A percentile compares a stretch with the other conserved stretches of the same genome.
These are phyloP conservation scores for Xylariales sp. DNA, from an alignment of 2,329 filamentous ascomycete species.

Conservation along the genomic window DNA sequence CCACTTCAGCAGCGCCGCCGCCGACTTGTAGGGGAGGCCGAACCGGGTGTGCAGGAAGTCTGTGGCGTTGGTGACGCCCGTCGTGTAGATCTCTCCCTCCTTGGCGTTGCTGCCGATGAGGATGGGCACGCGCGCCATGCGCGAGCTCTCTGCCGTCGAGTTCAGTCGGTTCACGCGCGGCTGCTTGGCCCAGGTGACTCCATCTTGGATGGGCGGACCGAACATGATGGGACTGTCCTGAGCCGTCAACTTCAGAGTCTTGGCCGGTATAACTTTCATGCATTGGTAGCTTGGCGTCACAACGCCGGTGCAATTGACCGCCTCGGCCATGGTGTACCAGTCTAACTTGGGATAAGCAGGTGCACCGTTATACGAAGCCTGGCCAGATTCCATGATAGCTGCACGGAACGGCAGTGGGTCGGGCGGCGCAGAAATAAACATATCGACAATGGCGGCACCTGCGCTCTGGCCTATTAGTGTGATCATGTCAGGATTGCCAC, in stretches of 20 bases:
- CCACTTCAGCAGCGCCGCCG: neutral
- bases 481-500: slow-evolving; percentile 4
- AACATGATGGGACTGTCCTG: slow-evolving; percentile 2
- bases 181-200: slow-evolving; percentile 1
- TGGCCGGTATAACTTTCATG: neutral
- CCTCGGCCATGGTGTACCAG: neutral
- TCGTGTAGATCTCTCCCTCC: slow-evolving; percentile 3
- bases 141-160: neutral
- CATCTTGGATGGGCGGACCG: slow-evolving; percentile 3
- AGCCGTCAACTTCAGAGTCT: neutral
- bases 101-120: slow-evolving; percentile 1
- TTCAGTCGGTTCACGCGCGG: slow-evolving; percentile 3
- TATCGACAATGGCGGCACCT: slow-evolving; percentile 5
- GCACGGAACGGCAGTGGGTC: slow-evolving; percentile 3
- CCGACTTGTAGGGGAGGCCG: neutral
- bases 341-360: slow-evolving; percentile 1
- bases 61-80: neutral
- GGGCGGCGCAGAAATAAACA: slow-evolving; percentile 2
- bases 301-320: neutral
- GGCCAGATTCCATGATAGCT: slow-evolving; percentile 3
- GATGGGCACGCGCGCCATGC: slow-evolving; percentile 4
- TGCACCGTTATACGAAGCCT: slow-evolving; percentile 1
- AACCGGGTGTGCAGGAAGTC: slow-evolving; percentile 1
- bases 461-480: slow-evolving; percentile 5
- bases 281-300: neutral